A percentile compares a stretch with the other conserved stretches of the same genome.
phyloP scores from a whole-genome alignment of 805 yeast species.

The Candida sonorensis region DNA sequence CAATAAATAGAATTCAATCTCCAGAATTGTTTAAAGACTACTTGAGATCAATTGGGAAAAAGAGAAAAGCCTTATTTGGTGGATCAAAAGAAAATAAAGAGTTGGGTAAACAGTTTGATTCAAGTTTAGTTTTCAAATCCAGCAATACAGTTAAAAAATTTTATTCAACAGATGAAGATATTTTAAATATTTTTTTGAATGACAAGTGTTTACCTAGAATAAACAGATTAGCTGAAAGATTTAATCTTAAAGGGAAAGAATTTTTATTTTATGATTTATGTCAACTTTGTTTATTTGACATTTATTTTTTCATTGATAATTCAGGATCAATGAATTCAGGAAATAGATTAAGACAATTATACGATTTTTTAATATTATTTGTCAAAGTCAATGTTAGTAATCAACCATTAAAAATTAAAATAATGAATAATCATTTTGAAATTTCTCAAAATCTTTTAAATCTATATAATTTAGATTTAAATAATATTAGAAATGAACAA shows the following conservation, averaged over 20 bases:
- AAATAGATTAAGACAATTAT: slow-evolving; percentile 14
- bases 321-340: slow-evolving; percentile 19
- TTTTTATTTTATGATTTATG: slow-evolving; percentile 17
- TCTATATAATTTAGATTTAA: slow-evolving; percentile 9
- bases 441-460: slow-evolving; percentile 5
- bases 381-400: slow-evolving; percentile 15
- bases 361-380: slow-evolving; percentile 13
- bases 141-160: slow-evolving; percentile 7
- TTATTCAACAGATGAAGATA: slow-evolving; percentile 14
- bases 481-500: slow-evolving; percentile 13
- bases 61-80: slow-evolving; percentile 13
- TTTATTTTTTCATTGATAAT: slow-evolving; percentile 17
- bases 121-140: slow-evolving; percentile 6
- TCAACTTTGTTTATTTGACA: slow-evolving; percentile 17
- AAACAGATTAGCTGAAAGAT: slow-evolving; percentile 13
- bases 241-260: slow-evolving; percentile 12
- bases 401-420: slow-evolving; percentile 15
- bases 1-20: slow-evolving; percentile 16
- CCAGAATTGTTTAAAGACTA: slow-evolving; percentile 19
- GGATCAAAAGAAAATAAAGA: slow-evolving; percentile 14
- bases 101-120: slow-evolving; percentile 8
- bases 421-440: slow-evolving; percentile 18
- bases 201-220: slow-evolving; percentile 17
- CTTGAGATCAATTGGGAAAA: slow-evolving; percentile 15
- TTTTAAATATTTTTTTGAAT: slow-evolving; percentile 10